Conservation (phyloP, 2,329 filamentous ascomycete genomes). For the Colletotrichum sojae region DNA sequence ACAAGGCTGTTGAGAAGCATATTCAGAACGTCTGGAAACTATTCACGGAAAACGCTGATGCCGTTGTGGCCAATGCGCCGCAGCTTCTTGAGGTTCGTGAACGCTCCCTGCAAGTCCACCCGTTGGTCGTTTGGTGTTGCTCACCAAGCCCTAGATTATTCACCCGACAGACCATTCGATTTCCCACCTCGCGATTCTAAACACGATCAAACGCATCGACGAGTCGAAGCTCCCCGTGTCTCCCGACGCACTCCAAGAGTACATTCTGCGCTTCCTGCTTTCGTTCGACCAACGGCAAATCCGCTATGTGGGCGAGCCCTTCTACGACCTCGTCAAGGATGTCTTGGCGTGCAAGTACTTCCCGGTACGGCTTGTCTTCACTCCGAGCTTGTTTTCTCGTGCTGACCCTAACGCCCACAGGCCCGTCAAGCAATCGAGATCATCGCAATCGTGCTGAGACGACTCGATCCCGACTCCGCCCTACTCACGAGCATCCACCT, state of each 20-base stretch:
- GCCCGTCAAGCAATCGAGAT: slow-evolving; percentile 61
- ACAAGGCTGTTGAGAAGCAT: slow-evolving; percentile 57
- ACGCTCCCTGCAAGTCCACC: background rate
- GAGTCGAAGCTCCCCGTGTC: slow-evolving; percentile 13
- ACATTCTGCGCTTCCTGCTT: slow-evolving; percentile 61
- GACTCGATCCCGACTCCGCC: slow-evolving; percentile 75
- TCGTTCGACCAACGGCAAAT: slow-evolving; percentile 66
- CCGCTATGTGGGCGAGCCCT: slow-evolving; percentile 62
- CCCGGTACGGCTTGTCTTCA: slow-evolving; percentile 54
- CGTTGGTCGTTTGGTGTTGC: slow-evolving; percentile 2
- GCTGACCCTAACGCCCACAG: slow-evolving; percentile 50
- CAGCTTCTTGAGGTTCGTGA: slow-evolving; percentile 59
- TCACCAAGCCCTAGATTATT: slow-evolving; percentile 54
- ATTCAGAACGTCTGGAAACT: slow-evolving; percentile 55
- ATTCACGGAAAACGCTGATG: slow-evolving; percentile 49
- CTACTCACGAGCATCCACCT: slow-evolving; percentile 78
- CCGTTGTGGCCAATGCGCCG: slow-evolving; percentile 52
- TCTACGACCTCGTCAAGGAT: slow-evolving; percentile 61
- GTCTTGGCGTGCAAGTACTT: slow-evolving; percentile 57
- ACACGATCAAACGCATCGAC: slow-evolving; percentile 51
- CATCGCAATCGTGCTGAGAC: slow-evolving; percentile 69
- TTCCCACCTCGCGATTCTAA: slow-evolving; percentile 65
- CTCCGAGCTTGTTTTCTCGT: background rate
- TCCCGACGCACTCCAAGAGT: slow-evolving; percentile 53
- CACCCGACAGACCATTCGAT: slow-evolving; percentile 65